These are phyloP conservation scores for Zizania latifolia DNA, from an alignment of 176 grass and related monocot genomes.

Conservation along the genomic window DNA sequence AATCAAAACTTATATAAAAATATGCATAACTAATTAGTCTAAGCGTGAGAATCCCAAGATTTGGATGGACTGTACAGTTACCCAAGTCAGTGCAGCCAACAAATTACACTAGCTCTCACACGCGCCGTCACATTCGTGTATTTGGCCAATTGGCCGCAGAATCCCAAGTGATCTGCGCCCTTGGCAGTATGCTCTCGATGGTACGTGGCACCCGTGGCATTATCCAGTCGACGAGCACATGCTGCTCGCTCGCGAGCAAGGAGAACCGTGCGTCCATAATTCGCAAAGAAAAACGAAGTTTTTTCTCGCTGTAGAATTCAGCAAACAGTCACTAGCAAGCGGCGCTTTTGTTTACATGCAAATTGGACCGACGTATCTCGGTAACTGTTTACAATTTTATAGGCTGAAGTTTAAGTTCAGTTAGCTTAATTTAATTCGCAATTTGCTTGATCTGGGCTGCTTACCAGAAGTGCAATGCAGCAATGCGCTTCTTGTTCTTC, in stretches of 20 bases:
- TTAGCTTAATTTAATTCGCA: not conserved
- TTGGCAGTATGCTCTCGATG: not conserved
- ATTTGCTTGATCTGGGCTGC: not conserved
- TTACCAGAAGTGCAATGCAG: not conserved
- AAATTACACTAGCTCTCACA: not conserved
- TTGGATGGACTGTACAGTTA: too few species aligned
- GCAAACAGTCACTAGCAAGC: not conserved
- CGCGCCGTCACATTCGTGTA: not conserved
- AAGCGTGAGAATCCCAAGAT: too few species aligned
- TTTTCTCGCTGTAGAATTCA: not conserved
- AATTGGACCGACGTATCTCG: not conserved
- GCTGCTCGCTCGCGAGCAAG: not conserved
- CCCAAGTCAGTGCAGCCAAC: too few species aligned
- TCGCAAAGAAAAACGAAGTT: not conserved
- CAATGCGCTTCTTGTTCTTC: not conserved
- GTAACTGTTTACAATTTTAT: too few species aligned
- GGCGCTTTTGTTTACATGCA: not conserved
- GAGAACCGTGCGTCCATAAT: not conserved
- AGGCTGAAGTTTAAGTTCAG: not conserved
- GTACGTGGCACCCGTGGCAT: not conserved
- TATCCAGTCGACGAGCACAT: conserved; percentile 3
- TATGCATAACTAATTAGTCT: too few species aligned
- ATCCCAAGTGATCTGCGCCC: conserved; percentile 11
- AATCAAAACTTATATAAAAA: too few species aligned
- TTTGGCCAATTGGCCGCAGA: not conserved